Percentiles rank a stretch among this genome's conserved stretches.
phyloP scores from a whole-genome alignment of 2,329 filamentous ascomycete genomes.

The Myriosclerotinia scirpicola region DNA sequence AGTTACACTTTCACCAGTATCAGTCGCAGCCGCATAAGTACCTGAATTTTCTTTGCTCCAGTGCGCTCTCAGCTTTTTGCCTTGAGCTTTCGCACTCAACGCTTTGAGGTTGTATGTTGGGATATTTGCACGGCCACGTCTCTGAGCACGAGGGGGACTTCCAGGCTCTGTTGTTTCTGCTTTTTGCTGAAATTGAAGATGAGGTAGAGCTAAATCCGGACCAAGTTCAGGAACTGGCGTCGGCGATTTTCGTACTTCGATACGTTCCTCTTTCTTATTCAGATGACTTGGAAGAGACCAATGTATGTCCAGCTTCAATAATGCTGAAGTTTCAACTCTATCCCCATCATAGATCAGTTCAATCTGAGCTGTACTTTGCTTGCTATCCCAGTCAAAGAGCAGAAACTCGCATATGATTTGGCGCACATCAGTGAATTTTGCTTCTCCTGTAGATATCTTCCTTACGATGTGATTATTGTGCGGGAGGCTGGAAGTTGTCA shows the following conservation, averaged over 20 bases:
- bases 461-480: conserved; percentile 15
- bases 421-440: conserved; percentile 3
- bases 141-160: conserved; percentile 32
- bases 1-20: conserved; percentile 34
- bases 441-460: conserved; percentile 12
- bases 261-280: background rate
- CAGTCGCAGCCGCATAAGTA: conserved; percentile 28
- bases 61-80: conserved; percentile 51
- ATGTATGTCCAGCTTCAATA: conserved; percentile 27
- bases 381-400: conserved; percentile 18
- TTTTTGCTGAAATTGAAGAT: conserved; percentile 22
- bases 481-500: conserved; percentile 24
- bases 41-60: conserved; percentile 39
- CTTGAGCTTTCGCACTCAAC: conserved; percentile 57
- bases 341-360: conserved; percentile 14
- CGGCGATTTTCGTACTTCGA: background rate
- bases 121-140: conserved; percentile 30
- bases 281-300: conserved; percentile 34
- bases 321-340: conserved; percentile 23
- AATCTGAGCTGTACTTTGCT: background rate
- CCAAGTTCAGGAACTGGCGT: background rate
- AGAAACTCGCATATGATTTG: conserved; percentile 13
- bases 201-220: background rate
- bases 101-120: conserved; percentile 59
- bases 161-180: conserved; percentile 21